A percentile compares a stretch with the other conserved stretches of the same genome.
These are phyloP conservation scores for Aspergillus coremiiformis DNA, from an alignment of 495 filamentous ascomycete genomes.

Conservation along the genomic window DNA sequence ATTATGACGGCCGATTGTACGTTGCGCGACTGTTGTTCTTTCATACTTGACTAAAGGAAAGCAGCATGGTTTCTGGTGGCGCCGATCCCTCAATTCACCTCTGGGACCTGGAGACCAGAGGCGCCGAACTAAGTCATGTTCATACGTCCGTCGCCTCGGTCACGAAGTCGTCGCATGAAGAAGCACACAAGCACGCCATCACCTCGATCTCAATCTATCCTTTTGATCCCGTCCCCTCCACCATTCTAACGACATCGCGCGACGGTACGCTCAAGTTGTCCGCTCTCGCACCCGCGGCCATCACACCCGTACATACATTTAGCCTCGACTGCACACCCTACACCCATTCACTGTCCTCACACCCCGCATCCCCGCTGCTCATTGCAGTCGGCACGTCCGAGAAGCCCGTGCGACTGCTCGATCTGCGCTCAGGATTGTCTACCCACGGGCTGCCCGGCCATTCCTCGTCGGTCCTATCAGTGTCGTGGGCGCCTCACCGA, in stretches of 20 bases:
- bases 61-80: conserved; percentile 77
- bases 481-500: conserved; percentile 70
- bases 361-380: conserved; percentile 60
- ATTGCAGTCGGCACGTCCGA: conserved; percentile 81
- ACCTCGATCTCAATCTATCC: conserved; percentile 85
- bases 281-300: conserved; percentile 47
- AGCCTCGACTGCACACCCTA: conserved; percentile 64
- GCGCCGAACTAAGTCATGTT: conserved; percentile 34
- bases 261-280: conserved; percentile 79
- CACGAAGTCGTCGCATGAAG: conserved; percentile 35
- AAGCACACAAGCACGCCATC: conserved; percentile 67
- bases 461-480: conserved; percentile 59
- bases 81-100: conserved; percentile 69
- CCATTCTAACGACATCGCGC: conserved; percentile 78
- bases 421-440: conserved; percentile 67
- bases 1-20: conserved; percentile 69
- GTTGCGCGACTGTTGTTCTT: conserved; percentile 16
- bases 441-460: conserved; percentile 75
- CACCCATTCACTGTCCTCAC: conserved; percentile 66
- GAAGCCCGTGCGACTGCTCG: conserved; percentile 69
- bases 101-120: conserved; percentile 67
- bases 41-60: conserved; percentile 23
- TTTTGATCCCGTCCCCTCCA: conserved; percentile 59
- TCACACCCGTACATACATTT: conserved; percentile 54
- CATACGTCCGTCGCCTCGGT: conserved; percentile 44